These are phyloP conservation scores for Ceratocystis lukuohia DNA, from an alignment of 2,329 filamentous ascomycete species.

Conservation along the genomic window DNA sequence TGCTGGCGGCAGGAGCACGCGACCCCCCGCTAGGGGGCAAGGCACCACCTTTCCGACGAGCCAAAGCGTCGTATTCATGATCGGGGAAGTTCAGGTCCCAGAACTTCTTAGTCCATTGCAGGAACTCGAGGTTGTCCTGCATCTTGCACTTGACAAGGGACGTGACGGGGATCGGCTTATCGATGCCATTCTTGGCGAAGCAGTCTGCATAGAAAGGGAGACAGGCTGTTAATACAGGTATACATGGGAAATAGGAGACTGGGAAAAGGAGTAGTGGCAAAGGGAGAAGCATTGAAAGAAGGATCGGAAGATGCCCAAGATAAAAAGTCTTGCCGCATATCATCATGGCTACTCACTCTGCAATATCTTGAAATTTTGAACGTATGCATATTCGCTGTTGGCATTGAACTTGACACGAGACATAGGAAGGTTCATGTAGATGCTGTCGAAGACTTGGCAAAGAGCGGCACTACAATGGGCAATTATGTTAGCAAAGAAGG, in stretches of 20 bases:
- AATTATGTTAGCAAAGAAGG: slow-evolving; percentile 8
- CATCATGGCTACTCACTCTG: slow-evolving; percentile 55
- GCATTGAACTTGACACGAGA: slow-evolving; percentile 94
- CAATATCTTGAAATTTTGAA: slow-evolving; percentile 96
- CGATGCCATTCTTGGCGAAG: slow-evolving; percentile 76
- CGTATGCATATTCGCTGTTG: slow-evolving; percentile 90
- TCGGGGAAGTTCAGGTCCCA: slow-evolving; percentile 98
- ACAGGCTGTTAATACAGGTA: slow-evolving; percentile 19
- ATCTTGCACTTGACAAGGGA: slow-evolving; percentile 94
- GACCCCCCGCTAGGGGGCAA: slow-evolving; percentile 38
- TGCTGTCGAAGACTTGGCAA: slow-evolving; percentile 97
- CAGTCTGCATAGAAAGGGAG: slow-evolving; percentile 41
- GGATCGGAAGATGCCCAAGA: background rate
- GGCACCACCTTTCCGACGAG: slow-evolving; percentile 65
- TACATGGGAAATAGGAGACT: background rate
- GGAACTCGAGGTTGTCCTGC: slow-evolving; percentile 98
- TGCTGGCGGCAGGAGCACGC: slow-evolving; percentile 36
- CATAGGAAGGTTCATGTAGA: slow-evolving; percentile 94
- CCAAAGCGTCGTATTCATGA: slow-evolving; percentile 86
- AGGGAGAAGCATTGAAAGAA: background rate
- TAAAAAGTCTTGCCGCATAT: background rate
- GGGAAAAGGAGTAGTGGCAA: background rate
- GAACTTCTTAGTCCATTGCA: slow-evolving; percentile 92
- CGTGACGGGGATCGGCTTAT: slow-evolving; percentile 81
- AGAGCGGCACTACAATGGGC: slow-evolving; percentile 61